These are phyloP conservation scores for Luvunga scandens DNA, from an alignment of 345 rosid species.

Conservation along the genomic window DNA sequence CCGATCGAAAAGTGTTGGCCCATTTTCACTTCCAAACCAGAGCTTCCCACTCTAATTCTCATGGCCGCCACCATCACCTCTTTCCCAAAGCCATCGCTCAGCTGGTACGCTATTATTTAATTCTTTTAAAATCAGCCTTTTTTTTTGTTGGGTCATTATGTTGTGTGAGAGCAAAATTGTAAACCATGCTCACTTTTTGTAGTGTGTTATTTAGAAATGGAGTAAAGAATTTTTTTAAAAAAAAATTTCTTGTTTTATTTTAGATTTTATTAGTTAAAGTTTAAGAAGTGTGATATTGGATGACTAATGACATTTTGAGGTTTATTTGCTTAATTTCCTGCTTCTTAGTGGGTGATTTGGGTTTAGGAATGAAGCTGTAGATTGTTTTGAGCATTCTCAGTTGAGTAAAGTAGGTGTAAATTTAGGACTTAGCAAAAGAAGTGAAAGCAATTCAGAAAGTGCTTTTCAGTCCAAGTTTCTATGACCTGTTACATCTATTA, in stretches of 20 bases:
- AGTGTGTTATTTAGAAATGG: background rate
- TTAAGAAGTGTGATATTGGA: background rate
- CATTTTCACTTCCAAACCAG: slow-evolving; percentile 76
- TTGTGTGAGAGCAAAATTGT: background rate
- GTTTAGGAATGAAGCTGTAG: background rate
- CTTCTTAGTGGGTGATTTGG: background rate
- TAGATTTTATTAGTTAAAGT: background rate
- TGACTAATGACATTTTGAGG: background rate
- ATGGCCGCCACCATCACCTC: slow-evolving; percentile 89
- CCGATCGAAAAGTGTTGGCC: slow-evolving; percentile 78
- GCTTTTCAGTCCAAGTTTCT: background rate
- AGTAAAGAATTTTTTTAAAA: background rate
- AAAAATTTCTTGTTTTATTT: background rate
- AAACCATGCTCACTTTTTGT: background rate
- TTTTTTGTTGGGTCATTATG: background rate
- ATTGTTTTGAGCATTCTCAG: too few species aligned
- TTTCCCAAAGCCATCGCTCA: slow-evolving; percentile 97
- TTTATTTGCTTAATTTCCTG: slow-evolving; percentile 1
- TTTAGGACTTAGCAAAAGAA: too few species aligned
- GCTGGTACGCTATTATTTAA: slow-evolving; percentile 46
- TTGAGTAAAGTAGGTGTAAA: too few species aligned
- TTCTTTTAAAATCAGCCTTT: background rate
- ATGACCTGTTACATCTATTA: background rate
- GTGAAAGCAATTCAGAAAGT: too few species aligned
- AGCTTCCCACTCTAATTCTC: slow-evolving; percentile 59